Base-by-base conservation (phyloP, 2,329 filamentous ascomycete genomes). In the Trichophyton benhamiae region DNA sequence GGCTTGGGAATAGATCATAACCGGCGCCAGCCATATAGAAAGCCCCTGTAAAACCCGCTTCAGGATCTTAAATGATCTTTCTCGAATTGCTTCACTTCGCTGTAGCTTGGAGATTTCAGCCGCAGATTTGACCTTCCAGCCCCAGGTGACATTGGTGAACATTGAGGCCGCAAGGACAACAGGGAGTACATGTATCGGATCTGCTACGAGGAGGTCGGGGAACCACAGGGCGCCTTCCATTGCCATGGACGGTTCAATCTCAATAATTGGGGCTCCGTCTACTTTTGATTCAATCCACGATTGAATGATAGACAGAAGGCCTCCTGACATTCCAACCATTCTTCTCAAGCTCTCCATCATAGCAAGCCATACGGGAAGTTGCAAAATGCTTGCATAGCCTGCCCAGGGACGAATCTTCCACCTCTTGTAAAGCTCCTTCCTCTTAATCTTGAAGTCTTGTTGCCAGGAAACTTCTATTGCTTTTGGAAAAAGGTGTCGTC, bases 151-250 rank as follows among this genome's bases (percentile, higher is more conserved):
- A 64, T 81, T 82, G 6, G 75, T 64, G 15, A 83, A 69, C 62
- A 83, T 78, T 3, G 77, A 72, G 0, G 70, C 74, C 0, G 77
- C 78, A 22, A 83, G 72, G 2, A 78, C 62, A 46, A 78, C 73
- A 0, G 82, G 81, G 1, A 85, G 72, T 1, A 75, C 65, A 1
- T 78, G 71, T 2, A 76, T 77, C 0, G 82, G 76, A 65, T 86
- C 83, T 7, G 80, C 72, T 0, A 75, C 67, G 3, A 82, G 72
- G 13, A 87, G 76, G 67, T 86, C 76, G 0, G 78, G 76, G 61
- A 85, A 84, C 83, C 83, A 87, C 1, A 83, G 72, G 2, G 79
- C 76, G n/a, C 83, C 83, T 71, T 84, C 83, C 6, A 69, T 76
- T 3, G 78, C 76, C 15, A 86, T 71, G 3, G 77, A 76, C 2